These are phyloP conservation scores for Trichomonascaceae sp. DNA, from an alignment of 1,139 yeast species.

Conservation along the genomic window DNA sequence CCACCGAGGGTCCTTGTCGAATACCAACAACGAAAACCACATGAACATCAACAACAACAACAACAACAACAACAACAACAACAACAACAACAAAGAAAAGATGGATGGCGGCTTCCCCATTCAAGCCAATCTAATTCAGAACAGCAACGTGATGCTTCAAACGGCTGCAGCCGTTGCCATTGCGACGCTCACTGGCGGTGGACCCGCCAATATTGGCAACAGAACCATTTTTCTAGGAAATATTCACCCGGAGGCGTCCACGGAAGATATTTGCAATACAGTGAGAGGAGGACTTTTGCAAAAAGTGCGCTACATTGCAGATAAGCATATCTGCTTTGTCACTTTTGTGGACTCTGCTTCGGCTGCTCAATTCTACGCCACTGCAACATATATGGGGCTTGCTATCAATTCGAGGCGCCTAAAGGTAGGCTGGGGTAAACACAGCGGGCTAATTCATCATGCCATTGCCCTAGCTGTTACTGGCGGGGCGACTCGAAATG, in stretches of 20 bases:
- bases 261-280: constrained; percentile 87
- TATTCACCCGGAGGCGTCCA: constrained; percentile 70
- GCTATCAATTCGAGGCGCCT: constrained; percentile 69
- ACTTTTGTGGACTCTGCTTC: constrained; percentile 87
- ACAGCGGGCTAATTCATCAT: constrained; percentile 79
- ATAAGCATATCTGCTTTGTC: constrained; percentile 80
- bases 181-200: constrained; percentile 65
- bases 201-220: constrained; percentile 73
- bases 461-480: constrained; percentile 75
- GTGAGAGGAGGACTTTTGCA: constrained; percentile 88
- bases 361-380: constrained; percentile 87
- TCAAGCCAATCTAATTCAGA: no score
- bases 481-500: constrained; percentile 87
- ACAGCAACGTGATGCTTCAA: no score
- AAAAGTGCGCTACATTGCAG: constrained; percentile 44
- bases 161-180: constrained; percentile 67
- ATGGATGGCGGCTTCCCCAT: no score
- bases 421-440: constrained; percentile 95
- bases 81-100: no score
- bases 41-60: constrained; percentile 64
- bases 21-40: no score
- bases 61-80: constrained; percentile 66
- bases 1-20: no score
- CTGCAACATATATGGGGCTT: constrained; percentile 72
- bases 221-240: constrained; percentile 86